Base-by-base conservation (phyloP, 169 alveolate species). In the Eimeria acervulina region DNA sequence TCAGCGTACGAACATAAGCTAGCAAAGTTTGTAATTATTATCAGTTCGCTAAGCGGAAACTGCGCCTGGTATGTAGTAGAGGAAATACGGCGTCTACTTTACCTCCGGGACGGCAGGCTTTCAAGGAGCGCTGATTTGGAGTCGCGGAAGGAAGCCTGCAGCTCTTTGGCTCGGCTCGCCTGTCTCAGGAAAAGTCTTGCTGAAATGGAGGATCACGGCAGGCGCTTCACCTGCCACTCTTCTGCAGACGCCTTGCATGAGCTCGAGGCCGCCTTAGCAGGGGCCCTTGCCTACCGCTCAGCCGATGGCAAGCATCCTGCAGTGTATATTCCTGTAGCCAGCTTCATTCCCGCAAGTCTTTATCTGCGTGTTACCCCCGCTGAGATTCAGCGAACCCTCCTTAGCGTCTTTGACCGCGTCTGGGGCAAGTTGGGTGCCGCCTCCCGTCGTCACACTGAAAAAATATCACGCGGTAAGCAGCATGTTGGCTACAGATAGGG, bases 221-320 rank as follows among this genome's bases (percentile, higher is more conserved):
- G 63, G 33, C 74, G 93, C 59, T 85, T 85, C 66, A 21, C 78
- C n/a, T 10, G 44, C 44, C 19, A 51, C 52, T 59, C 93, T 3
- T 59, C 93, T 26, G 33, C 63, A 31, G 93, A 85, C 36, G 93
- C 93, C 61, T 59, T 59, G 80, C 80, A 36, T 10, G 80, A 85
- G 31, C 52, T 85, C 21, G 93, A 85, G 80, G 36, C 93, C 55
- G 33, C 61, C 36, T 61, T 85, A 31, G 93, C 72, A 0, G 93
- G 93, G 42, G 78, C 93, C 42, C 93, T 85, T 31, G 93, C 93
- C 63, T 85, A 85, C 78, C 93, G 93, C 44, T 85, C 93, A 4
- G 44, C 93, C 26, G 93, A 85, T 42, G 93, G 93, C 23, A 85
- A 85, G 21, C 93, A 85, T 33, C 93, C 93, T 23, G 93, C 93